Evolutionary conservation across 179 eudicot genomes (phyloP).

Genomic region (Beta corolliflora): DNA sequence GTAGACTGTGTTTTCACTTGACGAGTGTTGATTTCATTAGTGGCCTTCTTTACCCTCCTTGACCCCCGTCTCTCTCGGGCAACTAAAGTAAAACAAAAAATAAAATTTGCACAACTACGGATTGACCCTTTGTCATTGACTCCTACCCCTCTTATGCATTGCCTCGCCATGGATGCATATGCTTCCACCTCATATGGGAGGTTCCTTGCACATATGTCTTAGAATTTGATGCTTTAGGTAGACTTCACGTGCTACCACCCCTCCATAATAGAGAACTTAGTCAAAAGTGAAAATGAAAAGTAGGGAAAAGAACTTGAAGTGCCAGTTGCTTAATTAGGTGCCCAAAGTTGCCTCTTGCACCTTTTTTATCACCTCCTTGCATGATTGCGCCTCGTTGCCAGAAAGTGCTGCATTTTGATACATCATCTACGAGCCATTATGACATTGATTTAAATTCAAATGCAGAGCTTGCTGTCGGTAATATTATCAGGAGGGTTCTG

Average conservation of each 20-base stretch:
- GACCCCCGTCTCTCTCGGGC: background rate
- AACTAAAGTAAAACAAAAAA: too few relatives aligned
- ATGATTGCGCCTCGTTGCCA: background rate
- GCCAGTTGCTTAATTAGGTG: background rate
- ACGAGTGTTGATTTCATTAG: background rate
- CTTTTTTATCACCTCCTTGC: background rate
- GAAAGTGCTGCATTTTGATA: background rate
- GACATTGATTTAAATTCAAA: conserved; percentile 12
- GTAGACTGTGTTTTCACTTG: background rate
- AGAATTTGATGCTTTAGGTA: too few relatives aligned
- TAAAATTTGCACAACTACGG: too few relatives aligned
- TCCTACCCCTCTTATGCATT: too few relatives aligned
- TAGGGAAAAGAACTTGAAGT: background rate
- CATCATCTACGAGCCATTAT: background rate
- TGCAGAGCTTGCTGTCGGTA: conserved; percentile 99
- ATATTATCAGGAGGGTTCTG: conserved; percentile 87
- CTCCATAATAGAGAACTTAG: too few relatives aligned
- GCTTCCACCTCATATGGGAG: too few relatives aligned
- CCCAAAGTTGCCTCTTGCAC: background rate
- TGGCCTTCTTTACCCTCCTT: background rate
- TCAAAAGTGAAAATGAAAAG: too few relatives aligned
- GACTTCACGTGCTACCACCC: too few relatives aligned
- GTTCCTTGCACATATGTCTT: too few relatives aligned
- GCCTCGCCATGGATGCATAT: too few relatives aligned
- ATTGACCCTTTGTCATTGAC: background rate